A percentile compares a stretch with the other conserved stretches of the same genome.
Conservation (phyloP, 2,329 filamentous ascomycete genomes). For the Nothophaeocryptopus gaeumannii region DNA sequence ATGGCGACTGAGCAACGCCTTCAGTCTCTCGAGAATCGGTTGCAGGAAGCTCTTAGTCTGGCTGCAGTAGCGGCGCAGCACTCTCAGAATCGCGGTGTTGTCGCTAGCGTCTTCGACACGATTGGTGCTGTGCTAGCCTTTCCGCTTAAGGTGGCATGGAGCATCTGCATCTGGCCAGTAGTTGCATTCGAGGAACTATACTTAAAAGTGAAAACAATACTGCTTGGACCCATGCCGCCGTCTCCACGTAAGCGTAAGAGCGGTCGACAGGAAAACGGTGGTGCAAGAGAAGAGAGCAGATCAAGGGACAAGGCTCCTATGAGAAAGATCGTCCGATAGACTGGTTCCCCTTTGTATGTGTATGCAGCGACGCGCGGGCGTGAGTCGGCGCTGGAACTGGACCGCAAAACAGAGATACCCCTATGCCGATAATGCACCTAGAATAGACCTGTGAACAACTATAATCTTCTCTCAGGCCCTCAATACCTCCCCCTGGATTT, state of each 20-base stretch:
- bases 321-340: no score
- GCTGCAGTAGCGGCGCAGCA: conserved; percentile 66
- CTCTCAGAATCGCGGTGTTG: conserved; percentile 27
- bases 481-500: no score
- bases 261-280: conserved; percentile 1
- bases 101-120: conserved; percentile 20
- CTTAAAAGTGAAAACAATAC: conserved; percentile 19
- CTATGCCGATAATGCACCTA: no score
- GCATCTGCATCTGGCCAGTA: conserved; percentile 19
- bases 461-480: no score
- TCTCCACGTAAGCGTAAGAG: conserved; percentile 4
- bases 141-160: conserved; percentile 24
- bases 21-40: conserved; percentile 64
- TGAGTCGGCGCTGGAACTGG: no score
- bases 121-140: conserved; percentile 14
- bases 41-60: conserved; percentile 77
- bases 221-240: conserved; percentile 21
- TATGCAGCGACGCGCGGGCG: no score
- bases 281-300: conserved; percentile 6
- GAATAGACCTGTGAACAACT: no score
- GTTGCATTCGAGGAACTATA: conserved; percentile 25
- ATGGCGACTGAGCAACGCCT: conserved; percentile 75
- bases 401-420: no score
- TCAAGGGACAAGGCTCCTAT: conserved; percentile 1
- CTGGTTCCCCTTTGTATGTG: no score